Conservation (phyloP, 345 rosid genomes). For the Syzygium jambos region DNA sequence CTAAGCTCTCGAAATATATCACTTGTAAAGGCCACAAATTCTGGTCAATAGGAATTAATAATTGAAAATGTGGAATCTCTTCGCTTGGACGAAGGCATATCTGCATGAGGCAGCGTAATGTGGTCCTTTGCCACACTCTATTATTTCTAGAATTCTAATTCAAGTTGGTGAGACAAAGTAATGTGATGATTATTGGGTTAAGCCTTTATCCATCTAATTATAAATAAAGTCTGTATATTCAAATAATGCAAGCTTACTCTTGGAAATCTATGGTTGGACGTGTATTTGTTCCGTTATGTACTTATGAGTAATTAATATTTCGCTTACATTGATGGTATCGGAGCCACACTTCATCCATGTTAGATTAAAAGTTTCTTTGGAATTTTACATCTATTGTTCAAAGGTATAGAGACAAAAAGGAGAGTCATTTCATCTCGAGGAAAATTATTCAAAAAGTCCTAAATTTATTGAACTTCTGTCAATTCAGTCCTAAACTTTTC, state of each 20-base stretch:
- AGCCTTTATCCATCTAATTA: no score
- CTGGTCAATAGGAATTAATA: neutral
- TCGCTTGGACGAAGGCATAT: neutral
- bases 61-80: neutral
- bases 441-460: no score
- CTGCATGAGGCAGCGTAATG: neutral
- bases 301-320: neutral
- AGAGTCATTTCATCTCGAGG: neutral
- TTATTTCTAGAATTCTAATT: neutral
- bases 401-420: neutral
- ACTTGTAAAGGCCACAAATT: neutral
- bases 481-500: no score
- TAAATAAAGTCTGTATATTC: neutral
- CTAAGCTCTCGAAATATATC: no score
- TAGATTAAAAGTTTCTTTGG: neutral
- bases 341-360: neutral
- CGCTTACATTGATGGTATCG: neutral
- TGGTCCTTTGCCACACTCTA: neutral
- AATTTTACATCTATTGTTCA: neutral
- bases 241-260: neutral
- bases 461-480: no score
- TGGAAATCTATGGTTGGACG: neutral
- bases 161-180: no score
- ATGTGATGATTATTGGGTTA: no score
- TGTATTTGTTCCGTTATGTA: neutral